These are phyloP conservation scores for Niveomyces coronatus DNA, from an alignment of 2,329 filamentous ascomycete genomes.

Conservation along the genomic window DNA sequence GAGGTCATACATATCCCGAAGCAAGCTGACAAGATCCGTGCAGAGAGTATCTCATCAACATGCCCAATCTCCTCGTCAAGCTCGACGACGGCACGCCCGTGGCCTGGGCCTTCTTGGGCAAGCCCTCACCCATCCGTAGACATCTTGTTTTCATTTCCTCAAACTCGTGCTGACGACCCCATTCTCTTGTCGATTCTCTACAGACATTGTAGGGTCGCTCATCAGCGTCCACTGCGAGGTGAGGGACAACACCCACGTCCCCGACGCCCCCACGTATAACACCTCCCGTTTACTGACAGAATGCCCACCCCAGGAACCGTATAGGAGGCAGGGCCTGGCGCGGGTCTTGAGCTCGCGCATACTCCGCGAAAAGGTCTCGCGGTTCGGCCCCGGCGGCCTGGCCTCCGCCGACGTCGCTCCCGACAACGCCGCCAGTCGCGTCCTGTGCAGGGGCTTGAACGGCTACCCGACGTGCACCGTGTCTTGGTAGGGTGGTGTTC, in stretches of 20 bases:
- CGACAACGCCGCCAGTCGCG: constrained; percentile 49
- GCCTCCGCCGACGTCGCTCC: constrained; percentile 54
- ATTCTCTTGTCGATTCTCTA: neutral
- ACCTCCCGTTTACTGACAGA: neutral
- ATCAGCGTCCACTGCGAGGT: constrained; percentile 51
- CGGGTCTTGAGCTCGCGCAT: constrained; percentile 50
- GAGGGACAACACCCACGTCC: no score
- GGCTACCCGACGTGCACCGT: constrained; percentile 23
- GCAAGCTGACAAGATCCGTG: no score
- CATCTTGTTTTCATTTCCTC: neutral
- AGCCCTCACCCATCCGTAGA: constrained; percentile 1
- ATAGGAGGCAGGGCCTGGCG: constrained; percentile 52
- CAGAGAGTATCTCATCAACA: constrained; percentile 27
- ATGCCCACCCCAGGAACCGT: constrained; percentile 29
- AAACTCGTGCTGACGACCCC: neutral
- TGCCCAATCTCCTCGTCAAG: constrained; percentile 39
- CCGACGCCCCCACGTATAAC: no score
- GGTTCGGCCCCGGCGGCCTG: constrained; percentile 39
- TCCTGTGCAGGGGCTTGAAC: constrained; percentile 51
- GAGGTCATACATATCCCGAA: no score
- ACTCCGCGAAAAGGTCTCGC: constrained; percentile 37
- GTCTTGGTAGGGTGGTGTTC: constrained; percentile 1
- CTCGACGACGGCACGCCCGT: constrained; percentile 37
- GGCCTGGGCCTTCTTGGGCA: constrained; percentile 54
- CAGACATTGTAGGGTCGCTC: constrained; percentile 51